Evolutionary conservation across 345 rosid species (phyloP), one percentile per base, ranked within the genome.

Genomic region (Nasturtium officinale): DNA sequence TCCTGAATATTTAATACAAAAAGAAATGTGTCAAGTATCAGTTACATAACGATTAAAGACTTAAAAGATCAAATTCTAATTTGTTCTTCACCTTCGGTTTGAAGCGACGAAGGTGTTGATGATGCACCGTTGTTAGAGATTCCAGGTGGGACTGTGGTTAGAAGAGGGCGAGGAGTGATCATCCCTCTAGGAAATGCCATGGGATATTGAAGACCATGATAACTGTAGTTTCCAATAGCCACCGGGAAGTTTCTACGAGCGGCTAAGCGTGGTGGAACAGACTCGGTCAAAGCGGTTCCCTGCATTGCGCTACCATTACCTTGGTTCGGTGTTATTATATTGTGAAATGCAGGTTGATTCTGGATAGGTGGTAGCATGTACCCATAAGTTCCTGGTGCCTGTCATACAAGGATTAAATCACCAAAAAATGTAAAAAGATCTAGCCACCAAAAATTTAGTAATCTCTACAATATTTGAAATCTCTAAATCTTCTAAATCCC

Each of bases 381-480:
- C 66, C 98, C 96, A 79, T 90, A 95, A 62, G 87, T 77, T 80
- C 97, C 96, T 30, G 91, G 87, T 74, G 86, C 91, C 98, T 94
- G 80, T 72, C 80, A 59, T 5, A 33, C 7, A 6, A 13, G 16
- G 7, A 15, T 25, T 18, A 10, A 4, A 23, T 32, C 6, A 33
- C 25, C 25, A n/a, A 7, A 9, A 9, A 53, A 18, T 10, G 1
- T 5, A 7, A 0, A 20, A 7, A 60, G 18, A 29, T 55, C 38
- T 55, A 29, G 38, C 60, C 6, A 33, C 25, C 25, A n/a, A 7
- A 9, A 9, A 53, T 6, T 25, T 33, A 13, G 2, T 29, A 52
- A 12, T 21, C 9, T 51, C 61, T 32, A 32, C 8, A 20, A 3
- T 2, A 15, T 40, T 61, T 15, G 1, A 25, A 26, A 35, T 35